phyloP scores from a whole-genome alignment of 176 grass and related monocot species.

The Bonia amplexicaulis region DNA sequence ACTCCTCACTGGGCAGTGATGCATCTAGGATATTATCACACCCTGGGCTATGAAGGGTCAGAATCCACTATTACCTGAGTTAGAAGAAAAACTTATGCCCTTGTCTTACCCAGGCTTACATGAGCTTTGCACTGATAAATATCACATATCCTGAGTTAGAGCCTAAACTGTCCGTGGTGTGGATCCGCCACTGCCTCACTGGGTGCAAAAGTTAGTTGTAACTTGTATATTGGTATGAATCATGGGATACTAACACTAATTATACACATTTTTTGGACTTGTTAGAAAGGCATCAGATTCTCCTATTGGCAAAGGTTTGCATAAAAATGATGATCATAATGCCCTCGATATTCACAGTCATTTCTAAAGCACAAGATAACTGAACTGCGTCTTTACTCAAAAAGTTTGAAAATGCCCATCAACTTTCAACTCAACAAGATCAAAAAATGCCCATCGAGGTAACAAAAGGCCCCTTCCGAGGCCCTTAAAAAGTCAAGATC shows the following conservation, averaged over 20 bases:
- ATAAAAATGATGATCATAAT: background rate
- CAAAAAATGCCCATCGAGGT: background rate
- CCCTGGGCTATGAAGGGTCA: too few relatives aligned
- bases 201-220: background rate
- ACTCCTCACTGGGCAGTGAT: background rate
- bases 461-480: background rate
- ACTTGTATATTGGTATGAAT: background rate
- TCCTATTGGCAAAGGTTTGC: background rate
- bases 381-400: background rate
- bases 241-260: background rate
- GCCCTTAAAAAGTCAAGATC: background rate
- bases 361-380: background rate
- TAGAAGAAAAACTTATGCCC: rapidly evolving
- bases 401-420: background rate
- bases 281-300: background rate
- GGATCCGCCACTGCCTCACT: too few relatives aligned
- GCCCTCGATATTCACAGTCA: background rate
- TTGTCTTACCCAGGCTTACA: too few relatives aligned
- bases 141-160: rapidly evolving
- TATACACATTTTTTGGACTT: background rate
- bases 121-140: too few relatives aligned
- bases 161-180: too few relatives aligned
- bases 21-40: too few relatives aligned
- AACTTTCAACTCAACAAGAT: background rate
- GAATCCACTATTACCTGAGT: too few relatives aligned